Base-by-base conservation (phyloP, 2,329 filamentous ascomycete genomes). In the Aureobasidium sp. region DNA sequence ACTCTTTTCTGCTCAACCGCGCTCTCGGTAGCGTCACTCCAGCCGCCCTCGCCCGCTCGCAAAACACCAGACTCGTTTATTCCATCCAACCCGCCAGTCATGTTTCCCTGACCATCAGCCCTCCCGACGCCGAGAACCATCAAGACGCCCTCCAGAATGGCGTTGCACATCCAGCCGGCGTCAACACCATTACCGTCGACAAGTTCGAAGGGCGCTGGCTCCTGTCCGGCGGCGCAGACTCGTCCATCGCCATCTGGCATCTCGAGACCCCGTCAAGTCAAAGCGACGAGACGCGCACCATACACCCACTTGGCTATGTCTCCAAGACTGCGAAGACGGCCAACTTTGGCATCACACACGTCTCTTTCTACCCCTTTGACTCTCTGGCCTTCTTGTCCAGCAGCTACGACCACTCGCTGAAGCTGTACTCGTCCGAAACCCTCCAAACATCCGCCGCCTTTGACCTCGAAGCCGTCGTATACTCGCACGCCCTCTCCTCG, bases 171-270 rank as follows among this genome's bases (percentile, higher is more conserved):
- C 78, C 80, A 51, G 80, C 87, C 3, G 90, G 90, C 12, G 86
- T 90, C 32, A 93, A 85, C 63, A 81, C 85, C 34, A 72, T 96
- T 35, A 83, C 86, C 0, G 78, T 95, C 34, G 90, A 96, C 63
- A 81, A 83, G 45, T 89, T 93, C 63, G 87, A 93, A 58, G 88
- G 87, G 3, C 77, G 83, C 64, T 83, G 87, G 83, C 77, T 96
- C 57, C 70, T 95, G 2, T 95, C 90, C 0, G 91, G 88, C 3
- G 90, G 90, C 25, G 85, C 88, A 4, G 89, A 95, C 64, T 88
- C 86, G 8, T 86, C 86, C 1, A 81, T 96, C 63, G 86, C 84
- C 60, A 71, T 96, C 40, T 96, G 90, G 90, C 85, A 96, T 69
- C 78, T 96, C 6, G 86, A 95, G 62, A 72, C 78, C 45, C 73